A percentile compares a stretch with the other conserved stretches of the same genome.
Conservation (phyloP, 305 asterid genomes). For the Withania somnifera region DNA sequence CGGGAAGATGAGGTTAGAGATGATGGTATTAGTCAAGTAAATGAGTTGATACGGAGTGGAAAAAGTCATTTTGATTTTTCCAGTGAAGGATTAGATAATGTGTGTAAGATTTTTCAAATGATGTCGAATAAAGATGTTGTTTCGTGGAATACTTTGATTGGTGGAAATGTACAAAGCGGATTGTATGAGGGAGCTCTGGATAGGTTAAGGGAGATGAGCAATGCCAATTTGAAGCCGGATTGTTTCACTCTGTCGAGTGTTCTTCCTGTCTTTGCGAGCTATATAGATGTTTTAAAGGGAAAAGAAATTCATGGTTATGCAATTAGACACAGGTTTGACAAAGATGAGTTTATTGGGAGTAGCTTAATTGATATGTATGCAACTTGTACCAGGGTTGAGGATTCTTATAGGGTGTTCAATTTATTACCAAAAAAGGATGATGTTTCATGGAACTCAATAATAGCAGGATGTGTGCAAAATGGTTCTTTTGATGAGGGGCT, state of each 20-base stretch:
- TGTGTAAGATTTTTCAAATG: conserved; percentile 53
- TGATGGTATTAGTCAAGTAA: neutral
- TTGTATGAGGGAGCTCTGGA: conserved; percentile 45
- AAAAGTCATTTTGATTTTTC: neutral
- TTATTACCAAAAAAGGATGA: conserved; percentile 39
- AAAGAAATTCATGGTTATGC: conserved; percentile 81
- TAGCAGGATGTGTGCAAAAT: conserved; percentile 72
- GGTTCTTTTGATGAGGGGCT: conserved; percentile 65
- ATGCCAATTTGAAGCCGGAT: conserved; percentile 48
- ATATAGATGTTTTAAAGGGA: conserved; percentile 49
- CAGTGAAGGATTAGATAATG: conserved; percentile 22
- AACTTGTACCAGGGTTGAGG: conserved; percentile 51
- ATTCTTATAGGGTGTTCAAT: conserved; percentile 47
- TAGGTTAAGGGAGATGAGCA: conserved; percentile 57
- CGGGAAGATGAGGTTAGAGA: neutral
- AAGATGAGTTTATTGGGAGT: conserved; percentile 54
- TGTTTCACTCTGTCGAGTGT: conserved; percentile 65
- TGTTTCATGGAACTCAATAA: conserved; percentile 73
- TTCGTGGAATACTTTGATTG: conserved; percentile 84
- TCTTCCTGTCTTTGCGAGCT: conserved; percentile 51
- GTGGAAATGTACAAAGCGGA: conserved; percentile 47
- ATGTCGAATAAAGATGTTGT: conserved; percentile 70
- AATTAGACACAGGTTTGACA: conserved; percentile 46
- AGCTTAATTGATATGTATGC: conserved; percentile 91
- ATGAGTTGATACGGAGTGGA: conserved; percentile 8